A percentile compares a stretch with the other conserved stretches of the same genome.
Conservation (phyloP, 805 yeast species). For the Cyberlindnera xylosilytica region DNA sequence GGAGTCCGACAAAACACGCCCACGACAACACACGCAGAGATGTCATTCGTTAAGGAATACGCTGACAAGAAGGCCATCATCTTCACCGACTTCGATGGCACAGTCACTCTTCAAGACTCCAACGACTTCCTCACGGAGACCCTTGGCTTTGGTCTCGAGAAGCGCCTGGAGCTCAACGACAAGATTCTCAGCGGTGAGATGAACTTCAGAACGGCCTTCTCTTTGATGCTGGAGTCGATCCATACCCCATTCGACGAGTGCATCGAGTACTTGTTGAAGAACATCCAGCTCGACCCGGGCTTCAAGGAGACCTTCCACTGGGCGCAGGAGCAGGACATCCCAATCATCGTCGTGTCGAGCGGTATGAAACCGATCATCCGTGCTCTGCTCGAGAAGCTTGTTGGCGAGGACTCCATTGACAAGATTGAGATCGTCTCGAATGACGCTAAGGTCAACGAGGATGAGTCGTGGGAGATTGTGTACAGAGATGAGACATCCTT, state of each 20-base stretch:
- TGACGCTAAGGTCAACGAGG: constrained; percentile 54
- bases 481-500: constrained; percentile 82
- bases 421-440: constrained; percentile 82
- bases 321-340: constrained; percentile 68
- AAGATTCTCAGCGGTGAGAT: constrained; percentile 66
- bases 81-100: constrained; percentile 98
- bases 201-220: constrained; percentile 79
- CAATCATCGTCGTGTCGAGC: constrained; percentile 82
- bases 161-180: constrained; percentile 65
- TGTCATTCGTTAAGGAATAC: constrained; percentile 26
- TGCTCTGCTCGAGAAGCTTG: constrained; percentile 67
- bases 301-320: constrained; percentile 78
- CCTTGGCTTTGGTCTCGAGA: constrained; percentile 76
- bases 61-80: constrained; percentile 61
- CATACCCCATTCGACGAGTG: constrained; percentile 78
- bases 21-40: constrained; percentile 1
- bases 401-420: constrained; percentile 71
- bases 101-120: constrained; percentile 92
- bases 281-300: constrained; percentile 85
- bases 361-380: constrained; percentile 94
- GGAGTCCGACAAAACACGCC: not conserved
- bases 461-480: constrained; percentile 76
- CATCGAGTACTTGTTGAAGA: constrained; percentile 59
- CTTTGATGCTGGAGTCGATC: constrained; percentile 78
- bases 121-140: constrained; percentile 89